A percentile compares a stretch with the other conserved stretches of the same genome.
These are phyloP conservation scores for apple (Malus domestica) DNA, from an alignment of 306 rosid species.

Conservation along the genomic window DNA sequence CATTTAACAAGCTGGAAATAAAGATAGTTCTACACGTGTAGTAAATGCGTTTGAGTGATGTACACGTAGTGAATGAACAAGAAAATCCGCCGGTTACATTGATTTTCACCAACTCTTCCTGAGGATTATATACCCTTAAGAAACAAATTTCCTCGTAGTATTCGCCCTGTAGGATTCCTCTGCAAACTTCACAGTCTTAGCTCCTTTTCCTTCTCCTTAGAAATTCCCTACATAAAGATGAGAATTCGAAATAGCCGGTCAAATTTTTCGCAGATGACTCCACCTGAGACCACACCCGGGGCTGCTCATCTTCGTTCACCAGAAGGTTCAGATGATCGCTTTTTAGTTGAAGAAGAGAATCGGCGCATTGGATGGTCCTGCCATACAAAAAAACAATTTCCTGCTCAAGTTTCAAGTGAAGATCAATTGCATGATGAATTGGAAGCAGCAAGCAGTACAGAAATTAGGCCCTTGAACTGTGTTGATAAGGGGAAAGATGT, in stretches of 20 bases:
- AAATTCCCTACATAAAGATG: not conserved
- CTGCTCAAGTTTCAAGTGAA: not conserved
- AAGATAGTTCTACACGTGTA: not conserved
- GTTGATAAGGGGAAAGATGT: not conserved
- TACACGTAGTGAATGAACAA: not conserved
- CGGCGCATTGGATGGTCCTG: not conserved
- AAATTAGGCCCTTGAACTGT: not conserved
- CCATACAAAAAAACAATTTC: not conserved
- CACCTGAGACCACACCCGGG: not conserved
- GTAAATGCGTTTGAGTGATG: not conserved
- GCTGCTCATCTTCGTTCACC: not conserved
- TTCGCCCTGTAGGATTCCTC: not conserved
- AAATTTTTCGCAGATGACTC: not conserved
- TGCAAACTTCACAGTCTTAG: not conserved
- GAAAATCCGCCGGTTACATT: not conserved
- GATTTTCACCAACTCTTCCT: not conserved
- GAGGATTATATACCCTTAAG: not conserved
- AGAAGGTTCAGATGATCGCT: not conserved
- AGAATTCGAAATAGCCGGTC: conserved; percentile 4
- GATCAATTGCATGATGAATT: not conserved
- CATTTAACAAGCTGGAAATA: not conserved
- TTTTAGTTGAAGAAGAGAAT: not conserved
- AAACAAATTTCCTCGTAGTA: not conserved
- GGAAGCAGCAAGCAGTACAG: not conserved
- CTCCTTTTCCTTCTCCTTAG: not conserved